These are phyloP conservation scores for Lunasporangiospora selenospora DNA, from an alignment of 192 early-diverging fungal genomes.

Conservation along the genomic window DNA sequence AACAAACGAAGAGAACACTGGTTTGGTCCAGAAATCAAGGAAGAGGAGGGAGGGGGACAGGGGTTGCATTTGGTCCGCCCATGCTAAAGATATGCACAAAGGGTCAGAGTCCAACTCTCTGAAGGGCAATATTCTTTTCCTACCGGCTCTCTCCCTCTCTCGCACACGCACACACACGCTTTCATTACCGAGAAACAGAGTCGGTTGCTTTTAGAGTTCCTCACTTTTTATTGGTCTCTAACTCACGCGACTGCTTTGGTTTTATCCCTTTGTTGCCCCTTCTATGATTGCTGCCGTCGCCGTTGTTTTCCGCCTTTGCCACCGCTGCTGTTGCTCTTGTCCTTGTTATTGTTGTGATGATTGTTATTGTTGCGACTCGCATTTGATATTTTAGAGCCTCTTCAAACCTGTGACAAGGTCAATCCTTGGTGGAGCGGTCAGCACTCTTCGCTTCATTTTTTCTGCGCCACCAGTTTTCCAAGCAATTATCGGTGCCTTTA, in stretches of 20 bases:
- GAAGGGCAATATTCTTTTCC: not conserved
- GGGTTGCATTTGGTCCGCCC: not conserved
- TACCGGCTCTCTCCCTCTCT: too few relatives aligned
- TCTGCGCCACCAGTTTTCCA: conserved; percentile 50
- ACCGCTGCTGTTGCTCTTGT: not conserved
- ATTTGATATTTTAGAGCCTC: conserved; percentile 16
- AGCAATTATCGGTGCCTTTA: conserved; percentile 37
- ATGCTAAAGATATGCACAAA: too few relatives aligned
- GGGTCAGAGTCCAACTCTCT: not conserved
- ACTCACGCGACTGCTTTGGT: too few relatives aligned
- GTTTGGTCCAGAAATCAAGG: not conserved
- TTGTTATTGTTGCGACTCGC: not conserved
- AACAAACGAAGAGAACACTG: not conserved
- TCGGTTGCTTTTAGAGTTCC: too few relatives aligned
- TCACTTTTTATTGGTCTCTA: too few relatives aligned
- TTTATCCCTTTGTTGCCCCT: too few relatives aligned
- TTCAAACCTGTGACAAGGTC: conserved; percentile 32
- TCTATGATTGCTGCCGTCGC: too few relatives aligned
- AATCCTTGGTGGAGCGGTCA: conserved; percentile 27
- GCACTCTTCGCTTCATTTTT: conserved; percentile 36
- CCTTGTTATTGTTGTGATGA: not conserved
- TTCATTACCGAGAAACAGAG: too few relatives aligned
- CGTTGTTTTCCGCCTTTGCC: too few relatives aligned
- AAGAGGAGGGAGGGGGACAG: not conserved
- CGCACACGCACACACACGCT: too few relatives aligned